Percentiles rank a stretch among this genome's conserved stretches.
Conservation (phyloP, 805 yeast species). For the Millerozyma miso region DNA sequence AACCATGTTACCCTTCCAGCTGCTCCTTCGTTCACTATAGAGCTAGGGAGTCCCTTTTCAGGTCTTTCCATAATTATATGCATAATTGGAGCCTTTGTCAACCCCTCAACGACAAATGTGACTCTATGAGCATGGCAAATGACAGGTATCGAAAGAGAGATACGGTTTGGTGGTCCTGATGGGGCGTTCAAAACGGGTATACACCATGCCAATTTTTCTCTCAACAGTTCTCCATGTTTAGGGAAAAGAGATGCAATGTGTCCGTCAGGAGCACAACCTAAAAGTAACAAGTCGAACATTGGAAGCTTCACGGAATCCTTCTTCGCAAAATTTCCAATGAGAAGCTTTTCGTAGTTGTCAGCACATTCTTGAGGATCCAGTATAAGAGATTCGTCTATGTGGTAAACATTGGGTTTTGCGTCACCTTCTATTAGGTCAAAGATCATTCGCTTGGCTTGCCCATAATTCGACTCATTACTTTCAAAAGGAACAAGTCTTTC, state of each 20-base stretch:
- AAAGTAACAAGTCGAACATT: constrained; percentile 81
- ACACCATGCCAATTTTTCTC: constrained; percentile 94
- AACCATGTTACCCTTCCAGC: constrained; percentile 97
- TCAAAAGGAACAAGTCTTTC: constrained; percentile 90
- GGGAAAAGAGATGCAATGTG: constrained; percentile 97
- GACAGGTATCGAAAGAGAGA: constrained; percentile 89
- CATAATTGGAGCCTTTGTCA: constrained; percentile 89
- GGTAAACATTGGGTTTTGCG: constrained; percentile 67
- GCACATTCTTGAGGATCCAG: constrained; percentile 90
- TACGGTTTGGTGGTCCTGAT: constrained; percentile 77
- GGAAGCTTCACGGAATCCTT: constrained; percentile 96
- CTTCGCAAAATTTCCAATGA: constrained; percentile 88
- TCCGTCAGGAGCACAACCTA: constrained; percentile 99
- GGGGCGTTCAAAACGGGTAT: constrained; percentile 92
- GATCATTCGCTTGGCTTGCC: constrained; percentile 78
- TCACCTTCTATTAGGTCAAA: constrained; percentile 62
- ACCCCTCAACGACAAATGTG: constrained; percentile 94
- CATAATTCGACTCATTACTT: constrained; percentile 80
- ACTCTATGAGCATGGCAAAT: constrained; percentile 91
- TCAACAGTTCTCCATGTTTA: constrained; percentile 71
- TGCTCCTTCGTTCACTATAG: constrained; percentile 92
- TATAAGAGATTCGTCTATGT: constrained; percentile 73
- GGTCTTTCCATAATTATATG: constrained; percentile 94
- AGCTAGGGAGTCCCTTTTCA: constrained; percentile 91
- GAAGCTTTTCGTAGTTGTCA: constrained; percentile 81